Base-by-base conservation (phyloP, 805 yeast species). In the Teunomyces stri region DNA sequence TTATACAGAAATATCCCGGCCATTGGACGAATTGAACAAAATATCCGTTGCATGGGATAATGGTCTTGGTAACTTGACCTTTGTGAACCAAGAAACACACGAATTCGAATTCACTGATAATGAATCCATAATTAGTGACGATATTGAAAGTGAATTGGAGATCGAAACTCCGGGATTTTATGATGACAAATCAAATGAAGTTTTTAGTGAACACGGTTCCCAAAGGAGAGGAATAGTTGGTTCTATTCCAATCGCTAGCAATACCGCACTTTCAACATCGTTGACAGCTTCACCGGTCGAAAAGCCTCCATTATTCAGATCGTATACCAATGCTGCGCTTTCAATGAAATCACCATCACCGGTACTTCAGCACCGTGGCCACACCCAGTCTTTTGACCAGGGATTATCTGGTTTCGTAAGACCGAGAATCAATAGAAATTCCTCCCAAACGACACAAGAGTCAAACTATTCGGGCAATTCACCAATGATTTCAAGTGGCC, bases 1-100 rank as follows among this genome's bases (percentile, higher is more conserved):
- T 36, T 48, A 50, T 13, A 56, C 58, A 6, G 63, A 65, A 44
- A 55, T 72, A 4, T 41, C 61, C 4, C 55, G 68, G 68, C 56
- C 75, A 50, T 60, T 79, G 5, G 83, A 82, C 43, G 76, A 79
- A 36, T 59, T 89, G 25, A 71, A 81, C 1, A 64, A 75, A 6
- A 72, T 74, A 0, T 68, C 87, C 0, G 58, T 77, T 4, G 72
- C 82, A 0, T 88, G 94, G 95, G 70, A 80, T 46, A 64, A 64
- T 2, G 74, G 81, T 0, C 59, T 58, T 13, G 74, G 78, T 36
- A 78, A 76, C 42, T 59, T 87, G 36, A 52, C 76, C 1, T 78
- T 82, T 51, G 72, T 81, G 1, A 69, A 72, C 29, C 89, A 84
- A 57, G 71, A 72, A 10, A 70, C 67, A 44, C 42, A 61, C 37